Evolutionary conservation across 192 early-diverging fungal genomes (phyloP), one percentile per base, ranked within the genome.

Genomic region (Backusella mclennaniae): DNA sequence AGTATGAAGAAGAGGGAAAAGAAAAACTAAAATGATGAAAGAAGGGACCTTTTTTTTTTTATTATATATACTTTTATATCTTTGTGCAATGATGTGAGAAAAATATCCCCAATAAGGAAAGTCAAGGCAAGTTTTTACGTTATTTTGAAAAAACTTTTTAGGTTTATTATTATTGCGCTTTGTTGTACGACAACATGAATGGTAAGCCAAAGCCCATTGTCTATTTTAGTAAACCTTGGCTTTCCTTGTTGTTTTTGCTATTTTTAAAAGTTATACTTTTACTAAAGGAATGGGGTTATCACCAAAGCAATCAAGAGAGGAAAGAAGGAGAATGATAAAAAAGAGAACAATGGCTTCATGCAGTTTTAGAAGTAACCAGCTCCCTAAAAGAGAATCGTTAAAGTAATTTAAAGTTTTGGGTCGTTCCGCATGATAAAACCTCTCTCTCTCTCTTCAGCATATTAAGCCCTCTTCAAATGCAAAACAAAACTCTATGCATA

Each of bases 21-120:
- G 35, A 36, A 69, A 36, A 39, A 69, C 9, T 35, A 69, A 38
- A 36, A 69, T 38, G 39, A 71, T 26, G 69, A 71, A 41, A 39
- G n/a, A 71, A 39, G 21, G 69, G 53, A 23, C 21, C n/a, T n/a
- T n/a, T 21, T 26, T 19, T 21, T 59, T 56, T 59, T 26, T 17
- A 23, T 56, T 59, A 59, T 23, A 52, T 52, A 59, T 59, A 59
- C 53, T 59, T 59, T 59, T 59, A 49, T 49, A 49, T 59, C 23
- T 26, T 59, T 59, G 53, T 59, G 53, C 26, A 59, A 59, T 59
- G 23, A 59, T 59, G 53, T 59, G 53, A 59, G 53, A 59, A 59
- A 59, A 59, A 59, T 9, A 23, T 21, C 2, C 53, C 17, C 11
- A 59, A 59, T 59, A 23, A 59, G 53, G 53, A 59, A 59, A 59